A percentile compares a stretch with the other conserved stretches of the same genome.
phyloP scores from a whole-genome alignment of 73 alveolate species.

The Tetrahymena thermophila region DNA sequence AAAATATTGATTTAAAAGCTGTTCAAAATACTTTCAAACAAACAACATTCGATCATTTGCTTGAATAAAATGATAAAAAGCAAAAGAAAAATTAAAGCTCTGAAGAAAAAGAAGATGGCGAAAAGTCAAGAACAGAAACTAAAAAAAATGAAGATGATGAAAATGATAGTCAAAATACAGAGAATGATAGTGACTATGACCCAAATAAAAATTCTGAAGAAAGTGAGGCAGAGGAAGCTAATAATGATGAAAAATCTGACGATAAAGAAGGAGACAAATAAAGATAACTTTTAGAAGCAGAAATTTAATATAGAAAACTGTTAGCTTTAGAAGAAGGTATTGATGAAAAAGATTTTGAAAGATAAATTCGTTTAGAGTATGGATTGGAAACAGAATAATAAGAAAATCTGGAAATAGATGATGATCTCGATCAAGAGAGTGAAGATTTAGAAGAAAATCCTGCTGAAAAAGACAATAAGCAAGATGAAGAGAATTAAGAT shows the following conservation, averaged over 20 bases:
- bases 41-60: neutral
- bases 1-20: neutral
- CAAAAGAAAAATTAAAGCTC: neutral
- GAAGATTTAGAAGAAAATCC: neutral
- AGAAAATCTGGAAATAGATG: neutral
- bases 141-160: neutral
- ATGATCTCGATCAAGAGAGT: neutral
- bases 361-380: neutral
- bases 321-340: neutral
- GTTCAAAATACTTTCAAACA: neutral
- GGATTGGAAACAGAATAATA: neutral
- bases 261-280: neutral
- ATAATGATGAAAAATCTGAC: neutral
- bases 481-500: neutral
- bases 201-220: neutral
- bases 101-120: neutral
- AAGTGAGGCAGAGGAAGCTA: neutral
- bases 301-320: neutral
- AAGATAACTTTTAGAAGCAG: neutral
- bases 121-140: neutral
- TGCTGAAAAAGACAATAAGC: neutral
- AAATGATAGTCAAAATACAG: neutral
- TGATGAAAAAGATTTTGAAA: neutral
- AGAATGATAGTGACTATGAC: neutral
- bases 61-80: neutral